Conservation (phyloP, 305 asterid genomes). For the Nicotiana rustica region DNA sequence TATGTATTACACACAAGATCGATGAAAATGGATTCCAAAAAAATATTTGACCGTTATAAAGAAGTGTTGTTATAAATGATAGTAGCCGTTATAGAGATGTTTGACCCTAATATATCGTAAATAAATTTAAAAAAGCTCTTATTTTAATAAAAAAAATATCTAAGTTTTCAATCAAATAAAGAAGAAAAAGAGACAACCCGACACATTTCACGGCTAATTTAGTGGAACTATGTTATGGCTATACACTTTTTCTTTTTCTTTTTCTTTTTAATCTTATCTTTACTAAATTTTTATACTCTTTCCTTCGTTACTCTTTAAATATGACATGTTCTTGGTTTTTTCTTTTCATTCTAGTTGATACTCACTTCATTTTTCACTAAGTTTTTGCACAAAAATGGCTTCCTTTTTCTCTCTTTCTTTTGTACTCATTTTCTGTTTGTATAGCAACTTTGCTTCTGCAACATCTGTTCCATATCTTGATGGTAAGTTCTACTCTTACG, state of each 20-base stretch:
- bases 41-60: too few relatives aligned
- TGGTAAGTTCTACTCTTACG: slow-evolving; percentile 43
- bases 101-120: not conserved
- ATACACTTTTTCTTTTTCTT: not conserved
- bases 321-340: not conserved
- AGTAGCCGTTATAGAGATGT: not conserved
- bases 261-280: slow-evolving; percentile 7
- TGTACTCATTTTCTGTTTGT: slow-evolving; percentile 42
- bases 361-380: not conserved
- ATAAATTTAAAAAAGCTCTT: slow-evolving; percentile 23
- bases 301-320: not conserved
- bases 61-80: not conserved
- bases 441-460: slow-evolving; percentile 44
- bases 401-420: slow-evolving; percentile 40
- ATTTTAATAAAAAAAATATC: slow-evolving; percentile 19
- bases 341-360: not conserved
- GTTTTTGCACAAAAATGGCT: slow-evolving; percentile 36
- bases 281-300: not conserved
- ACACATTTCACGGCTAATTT: slow-evolving; percentile 56
- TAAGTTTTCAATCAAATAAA: not conserved
- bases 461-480: slow-evolving; percentile 45
- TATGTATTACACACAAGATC: too few relatives aligned
- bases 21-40: too few relatives aligned
- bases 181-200: slow-evolving; percentile 40
- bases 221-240: slow-evolving; percentile 51